These are phyloP conservation scores for Articulospora tetracladia DNA, from an alignment of 495 filamentous ascomycete species.

Conservation along the genomic window DNA sequence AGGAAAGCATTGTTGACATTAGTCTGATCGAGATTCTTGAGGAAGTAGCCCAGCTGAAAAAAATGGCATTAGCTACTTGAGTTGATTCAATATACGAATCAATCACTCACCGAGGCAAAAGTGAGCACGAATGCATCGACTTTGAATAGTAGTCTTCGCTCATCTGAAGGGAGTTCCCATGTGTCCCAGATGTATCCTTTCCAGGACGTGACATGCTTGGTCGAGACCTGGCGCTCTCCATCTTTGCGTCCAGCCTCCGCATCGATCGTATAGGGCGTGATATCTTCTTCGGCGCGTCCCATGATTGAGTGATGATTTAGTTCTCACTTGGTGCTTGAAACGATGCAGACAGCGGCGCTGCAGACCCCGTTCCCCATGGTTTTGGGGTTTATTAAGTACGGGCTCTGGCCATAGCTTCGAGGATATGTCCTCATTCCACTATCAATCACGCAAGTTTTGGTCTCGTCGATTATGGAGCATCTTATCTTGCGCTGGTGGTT, in stretches of 20 bases:
- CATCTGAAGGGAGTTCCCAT: constrained; percentile 1
- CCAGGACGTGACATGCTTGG: constrained; percentile 4
- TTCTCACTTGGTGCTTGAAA: no score
- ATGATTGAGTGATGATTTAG: neutral
- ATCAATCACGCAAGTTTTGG: neutral
- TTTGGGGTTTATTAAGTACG: neutral
- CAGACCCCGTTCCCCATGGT: no score
- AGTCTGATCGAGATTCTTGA: constrained; percentile 9
- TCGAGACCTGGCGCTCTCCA: neutral
- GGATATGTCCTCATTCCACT: neutral
- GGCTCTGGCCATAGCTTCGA: neutral
- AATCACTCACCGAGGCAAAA: constrained; percentile 5
- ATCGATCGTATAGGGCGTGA: neutral
- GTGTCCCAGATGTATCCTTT: constrained; percentile 13
- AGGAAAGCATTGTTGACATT: constrained; percentile 53
- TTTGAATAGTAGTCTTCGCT: constrained; percentile 11
- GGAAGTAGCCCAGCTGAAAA: constrained; percentile 10
- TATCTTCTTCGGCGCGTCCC: constrained; percentile 3
- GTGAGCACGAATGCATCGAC: constrained; percentile 10
- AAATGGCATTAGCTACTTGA: neutral
- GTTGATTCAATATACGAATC: neutral
- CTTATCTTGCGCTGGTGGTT: neutral
- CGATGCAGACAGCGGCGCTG: no score
- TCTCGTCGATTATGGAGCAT: neutral
- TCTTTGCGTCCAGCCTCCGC: neutral